phyloP scores from a whole-genome alignment of 2,329 filamentous ascomycete genomes.

The Microdochium bolleyi region DNA sequence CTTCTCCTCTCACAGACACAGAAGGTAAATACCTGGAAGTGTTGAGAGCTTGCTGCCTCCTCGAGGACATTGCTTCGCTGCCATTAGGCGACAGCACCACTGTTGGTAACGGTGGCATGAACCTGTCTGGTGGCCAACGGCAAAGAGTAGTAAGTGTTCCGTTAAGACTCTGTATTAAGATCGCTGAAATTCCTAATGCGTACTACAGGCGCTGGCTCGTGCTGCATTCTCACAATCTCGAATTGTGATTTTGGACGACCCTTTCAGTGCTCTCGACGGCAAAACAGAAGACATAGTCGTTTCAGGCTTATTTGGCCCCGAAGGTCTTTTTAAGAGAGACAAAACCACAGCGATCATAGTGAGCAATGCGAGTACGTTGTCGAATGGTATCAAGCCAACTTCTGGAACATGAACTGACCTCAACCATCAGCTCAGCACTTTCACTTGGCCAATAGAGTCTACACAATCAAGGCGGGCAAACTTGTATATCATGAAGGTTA shows the following conservation, averaged over 20 bases:
- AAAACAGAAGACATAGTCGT: slow-evolving; percentile 34
- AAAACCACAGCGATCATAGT: slow-evolving; percentile 22
- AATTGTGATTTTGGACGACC: slow-evolving; percentile 36
- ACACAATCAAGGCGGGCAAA: not conserved
- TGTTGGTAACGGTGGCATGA: slow-evolving; percentile 31
- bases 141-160: slow-evolving; percentile 17
- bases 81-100: slow-evolving; percentile 23
- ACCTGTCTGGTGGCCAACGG: slow-evolving; percentile 34
- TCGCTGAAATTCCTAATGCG: too few relatives aligned
- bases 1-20: slow-evolving; percentile 12
- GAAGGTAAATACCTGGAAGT: slow-evolving; percentile 22
- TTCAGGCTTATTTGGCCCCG: slow-evolving; percentile 26
- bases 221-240: slow-evolving; percentile 32
- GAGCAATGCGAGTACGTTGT: not conserved
- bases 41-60: slow-evolving; percentile 23
- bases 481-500: not conserved
- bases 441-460: not conserved
- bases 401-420: too few relatives aligned
- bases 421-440: not conserved
- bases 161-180: slow-evolving; percentile 4
- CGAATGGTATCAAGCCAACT: too few relatives aligned
- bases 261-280: slow-evolving; percentile 35
- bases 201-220: slow-evolving; percentile 30
- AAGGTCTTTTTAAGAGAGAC: slow-evolving; percentile 29
- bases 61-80: slow-evolving; percentile 22